These are phyloP conservation scores for Corylus heterophylla DNA, from an alignment of 306 rosid genomes.

Conservation along the genomic window DNA sequence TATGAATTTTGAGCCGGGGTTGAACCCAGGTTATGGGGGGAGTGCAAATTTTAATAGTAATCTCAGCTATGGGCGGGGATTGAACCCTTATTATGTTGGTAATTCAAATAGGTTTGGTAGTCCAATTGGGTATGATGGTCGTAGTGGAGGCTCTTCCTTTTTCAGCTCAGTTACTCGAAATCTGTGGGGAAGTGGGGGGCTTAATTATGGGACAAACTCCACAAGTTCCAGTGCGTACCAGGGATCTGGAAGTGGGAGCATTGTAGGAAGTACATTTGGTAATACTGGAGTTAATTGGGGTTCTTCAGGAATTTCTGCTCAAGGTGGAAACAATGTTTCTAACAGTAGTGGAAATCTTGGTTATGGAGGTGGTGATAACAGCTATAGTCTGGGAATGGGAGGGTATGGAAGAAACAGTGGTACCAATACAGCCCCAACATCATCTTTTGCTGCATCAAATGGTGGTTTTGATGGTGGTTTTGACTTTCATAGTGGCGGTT, in stretches of 20 bases:
- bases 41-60: conserved; percentile 66
- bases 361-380: conserved; percentile 48
- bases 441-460: conserved; percentile 74
- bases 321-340: conserved; percentile 45
- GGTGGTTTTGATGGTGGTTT: conserved; percentile 80
- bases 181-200: conserved; percentile 88
- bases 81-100: conserved; percentile 72
- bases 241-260: conserved; percentile 75
- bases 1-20: conserved; percentile 76
- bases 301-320: conserved; percentile 46
- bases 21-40: conserved; percentile 79
- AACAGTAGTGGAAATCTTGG: conserved; percentile 42
- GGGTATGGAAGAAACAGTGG: conserved; percentile 82
- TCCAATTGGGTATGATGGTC: conserved; percentile 65
- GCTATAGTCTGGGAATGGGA: conserved; percentile 62
- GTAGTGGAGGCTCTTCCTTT: conserved; percentile 78
- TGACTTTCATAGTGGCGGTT: conserved; percentile 64
- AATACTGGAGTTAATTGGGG: conserved; percentile 76
- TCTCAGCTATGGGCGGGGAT: conserved; percentile 76
- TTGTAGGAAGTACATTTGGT: conserved; percentile 66
- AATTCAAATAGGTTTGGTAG: conserved; percentile 68
- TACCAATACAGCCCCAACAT: conserved; percentile 53
- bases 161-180: conserved; percentile 76
- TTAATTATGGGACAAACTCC: conserved; percentile 67
- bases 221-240: conserved; percentile 62